A percentile compares a stretch with the other conserved stretches of the same genome.
Evolutionary conservation across 2,329 filamentous ascomycete genomes (phyloP).

Genomic region (Talaromyces sp.): DNA sequence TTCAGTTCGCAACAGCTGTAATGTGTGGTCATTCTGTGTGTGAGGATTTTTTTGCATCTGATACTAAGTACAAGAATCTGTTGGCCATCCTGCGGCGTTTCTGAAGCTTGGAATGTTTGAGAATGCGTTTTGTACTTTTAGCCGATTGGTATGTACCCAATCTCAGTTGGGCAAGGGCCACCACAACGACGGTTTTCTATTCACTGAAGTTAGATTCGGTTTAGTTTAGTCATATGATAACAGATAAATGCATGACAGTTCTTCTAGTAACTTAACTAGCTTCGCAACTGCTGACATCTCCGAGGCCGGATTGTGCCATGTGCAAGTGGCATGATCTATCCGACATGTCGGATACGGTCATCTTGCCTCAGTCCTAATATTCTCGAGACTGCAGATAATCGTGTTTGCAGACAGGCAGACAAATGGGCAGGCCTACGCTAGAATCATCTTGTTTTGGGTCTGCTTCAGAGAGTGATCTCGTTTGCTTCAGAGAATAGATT

Average conservation of each 20-base stretch:
- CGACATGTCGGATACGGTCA: neutral
- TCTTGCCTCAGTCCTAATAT: neutral
- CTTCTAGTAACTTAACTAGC: too few relatives aligned
- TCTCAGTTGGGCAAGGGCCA: neutral
- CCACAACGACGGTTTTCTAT: too few relatives aligned
- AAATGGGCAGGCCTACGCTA: neutral
- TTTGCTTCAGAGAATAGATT: neutral
- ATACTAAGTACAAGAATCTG: neutral
- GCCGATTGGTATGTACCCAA: conserved; percentile 5
- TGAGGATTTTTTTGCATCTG: neutral
- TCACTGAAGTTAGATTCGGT: too few relatives aligned
- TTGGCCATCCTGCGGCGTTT: conserved; percentile 4
- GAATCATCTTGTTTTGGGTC: neutral
- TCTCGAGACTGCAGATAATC: neutral
- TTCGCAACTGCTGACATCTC: neutral
- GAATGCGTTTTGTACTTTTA: conserved; percentile 8
- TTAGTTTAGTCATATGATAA: neutral
- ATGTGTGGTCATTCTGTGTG: neutral
- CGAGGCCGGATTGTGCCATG: neutral
- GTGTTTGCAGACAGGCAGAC: neutral
- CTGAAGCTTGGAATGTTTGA: conserved; percentile 11
- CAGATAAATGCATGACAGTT: neutral
- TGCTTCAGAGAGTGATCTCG: neutral
- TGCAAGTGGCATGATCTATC: neutral
- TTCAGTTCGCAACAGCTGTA: neutral